Base-by-base conservation (phyloP, 805 yeast genomes). In the Metschnikowia peoriensis region DNA sequence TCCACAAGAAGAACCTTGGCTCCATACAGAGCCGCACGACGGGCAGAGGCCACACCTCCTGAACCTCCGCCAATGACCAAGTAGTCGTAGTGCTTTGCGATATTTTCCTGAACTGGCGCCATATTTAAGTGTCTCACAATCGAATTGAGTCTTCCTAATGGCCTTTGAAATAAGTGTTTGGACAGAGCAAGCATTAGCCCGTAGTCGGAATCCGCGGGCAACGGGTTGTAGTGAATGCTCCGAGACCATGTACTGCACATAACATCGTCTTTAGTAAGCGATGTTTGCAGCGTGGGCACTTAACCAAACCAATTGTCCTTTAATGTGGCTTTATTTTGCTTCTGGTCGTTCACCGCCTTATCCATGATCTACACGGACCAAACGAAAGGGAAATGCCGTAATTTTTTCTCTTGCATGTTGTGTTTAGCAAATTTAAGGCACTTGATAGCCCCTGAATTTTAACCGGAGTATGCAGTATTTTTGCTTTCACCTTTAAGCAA, bases 41-140 rank as follows among this genome's bases (percentile, higher is more conserved):
- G 85, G 14, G 97, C 96, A 17, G 96, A 85, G n/a, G 99, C 97
- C 43, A 94, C 97, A 61, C 99, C 99, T 44, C 98, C 99, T 38
- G 97, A 90, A 12, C 99, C 99, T 53, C 99, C 99, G 48, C 99
- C 99, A 60, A 94, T 94, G 53, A 94, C 99, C 47, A 94, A 76
- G 68, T 89, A 93, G 65, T 94, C 91, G 78, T 84, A 94, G 68
- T 89, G 93, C 47, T 73, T 66, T 27, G 62, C 52, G 28, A 66
- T 47, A 28, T 66, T 51, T n/a, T 54, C 49, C 46, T 66, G 51
- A 62, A 76, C 38, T 29, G 86, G 84, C 40, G 89, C 83, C 90
- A 86, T 85, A 10, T 62, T 51, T 38, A 73, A 56, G 41, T 72
- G 76, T 59, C 73, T 64, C 47, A 60, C 58, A 44, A 73, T 59